Evolutionary conservation across 331 rosid species (phyloP).

Genomic region (Malus hybrid): DNA sequence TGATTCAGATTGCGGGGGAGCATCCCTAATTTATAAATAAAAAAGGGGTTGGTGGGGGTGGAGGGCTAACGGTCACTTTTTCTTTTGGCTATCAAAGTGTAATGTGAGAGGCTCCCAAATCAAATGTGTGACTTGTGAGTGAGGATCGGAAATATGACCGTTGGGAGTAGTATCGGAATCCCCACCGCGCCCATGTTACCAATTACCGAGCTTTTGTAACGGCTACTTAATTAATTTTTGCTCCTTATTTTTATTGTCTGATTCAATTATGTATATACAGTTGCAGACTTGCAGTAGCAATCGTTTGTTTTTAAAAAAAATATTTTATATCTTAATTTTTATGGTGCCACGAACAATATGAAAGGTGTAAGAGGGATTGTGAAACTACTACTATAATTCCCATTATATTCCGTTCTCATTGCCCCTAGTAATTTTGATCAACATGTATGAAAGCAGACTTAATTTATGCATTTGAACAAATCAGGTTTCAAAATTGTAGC

Average conservation of each 20-base stretch:
- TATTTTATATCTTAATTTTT: too few relatives aligned
- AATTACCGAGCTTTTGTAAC: neutral
- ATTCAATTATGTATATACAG: neutral
- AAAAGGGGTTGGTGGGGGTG: neutral
- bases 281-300: too few relatives aligned
- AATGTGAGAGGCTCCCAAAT: neutral
- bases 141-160: neutral
- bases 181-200: neutral
- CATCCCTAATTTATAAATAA: neutral
- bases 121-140: neutral
- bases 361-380: neutral
- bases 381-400: too few relatives aligned
- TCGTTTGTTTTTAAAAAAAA: too few relatives aligned
- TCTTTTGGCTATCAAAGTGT: neutral
- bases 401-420: too few relatives aligned
- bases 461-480: neutral
- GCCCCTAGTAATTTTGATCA: neutral
- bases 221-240: neutral
- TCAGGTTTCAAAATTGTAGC: too few relatives aligned
- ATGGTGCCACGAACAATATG: too few relatives aligned
- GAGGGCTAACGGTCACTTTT: neutral
- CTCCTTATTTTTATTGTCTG: neutral
- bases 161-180: neutral
- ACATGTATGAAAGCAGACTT: too few relatives aligned
- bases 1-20: neutral